Conservation (phyloP, 2,329 filamentous ascomycete genomes). For the Neofusicoccum cordaticola region DNA sequence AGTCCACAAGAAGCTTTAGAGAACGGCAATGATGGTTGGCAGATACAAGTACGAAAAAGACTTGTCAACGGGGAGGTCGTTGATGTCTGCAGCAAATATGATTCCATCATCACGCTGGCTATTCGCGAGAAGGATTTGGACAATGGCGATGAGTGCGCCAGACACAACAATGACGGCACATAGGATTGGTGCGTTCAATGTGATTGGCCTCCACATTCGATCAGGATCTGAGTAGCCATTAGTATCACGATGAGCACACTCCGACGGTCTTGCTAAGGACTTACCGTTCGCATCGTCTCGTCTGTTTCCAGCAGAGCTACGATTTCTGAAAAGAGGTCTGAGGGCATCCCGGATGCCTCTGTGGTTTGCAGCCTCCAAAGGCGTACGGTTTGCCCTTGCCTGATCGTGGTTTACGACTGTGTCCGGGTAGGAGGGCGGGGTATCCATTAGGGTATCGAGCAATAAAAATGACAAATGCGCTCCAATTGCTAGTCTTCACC, state of each 20-base stretch:
- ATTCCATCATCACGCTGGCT: slow-evolving; percentile 45
- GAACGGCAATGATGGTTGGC: slow-evolving; percentile 54
- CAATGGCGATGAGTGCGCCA: slow-evolving; percentile 39
- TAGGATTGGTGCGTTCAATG: slow-evolving; percentile 39
- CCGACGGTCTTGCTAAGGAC: not conserved
- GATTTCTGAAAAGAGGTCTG: not conserved
- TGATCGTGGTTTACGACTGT: not conserved
- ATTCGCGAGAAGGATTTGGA: slow-evolving; percentile 46
- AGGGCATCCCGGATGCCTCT: not conserved
- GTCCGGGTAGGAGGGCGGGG: not conserved
- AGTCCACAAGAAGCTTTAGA: slow-evolving; percentile 57
- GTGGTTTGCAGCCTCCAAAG: not conserved
- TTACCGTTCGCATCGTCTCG: not conserved
- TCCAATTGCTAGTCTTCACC: not conserved
- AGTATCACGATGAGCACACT: not conserved
- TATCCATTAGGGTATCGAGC: not conserved
- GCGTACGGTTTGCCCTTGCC: too few species aligned
- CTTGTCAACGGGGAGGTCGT: slow-evolving; percentile 35
- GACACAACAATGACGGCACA: slow-evolving; percentile 37
- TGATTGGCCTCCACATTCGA: slow-evolving; percentile 39
- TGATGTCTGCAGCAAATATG: slow-evolving; percentile 36
- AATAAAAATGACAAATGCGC: not conserved
- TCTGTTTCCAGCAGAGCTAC: not conserved
- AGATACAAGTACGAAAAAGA: slow-evolving; percentile 50
- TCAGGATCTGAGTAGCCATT: not conserved